A percentile compares a stretch with the other conserved stretches of the same genome.
phyloP scores from a whole-genome alignment of 2,329 filamentous ascomycete species.

The Penicillium expansum region DNA sequence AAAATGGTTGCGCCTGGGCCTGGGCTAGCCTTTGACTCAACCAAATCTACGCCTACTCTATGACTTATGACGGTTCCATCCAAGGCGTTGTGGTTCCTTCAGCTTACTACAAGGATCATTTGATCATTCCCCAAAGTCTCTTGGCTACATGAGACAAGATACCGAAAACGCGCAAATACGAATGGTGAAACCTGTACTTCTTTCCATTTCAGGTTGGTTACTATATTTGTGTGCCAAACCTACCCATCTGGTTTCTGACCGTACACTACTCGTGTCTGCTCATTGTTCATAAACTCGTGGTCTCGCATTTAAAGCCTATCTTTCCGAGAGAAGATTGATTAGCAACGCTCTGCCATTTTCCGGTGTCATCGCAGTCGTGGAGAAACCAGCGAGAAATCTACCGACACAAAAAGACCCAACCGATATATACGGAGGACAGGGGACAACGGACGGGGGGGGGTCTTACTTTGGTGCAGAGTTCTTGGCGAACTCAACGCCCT shows the following conservation, averaged over 20 bases:
- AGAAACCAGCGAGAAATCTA: constrained; percentile 7
- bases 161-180: not conserved
- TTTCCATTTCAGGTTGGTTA: constrained; percentile 17
- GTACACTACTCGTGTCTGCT: constrained; percentile 17
- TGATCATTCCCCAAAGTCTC: not conserved
- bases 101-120: not conserved
- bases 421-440: constrained; percentile 6
- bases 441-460: constrained; percentile 31
- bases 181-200: constrained; percentile 12
- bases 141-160: not conserved
- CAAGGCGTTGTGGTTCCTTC: not conserved
- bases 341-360: constrained; percentile 34
- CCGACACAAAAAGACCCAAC: constrained; percentile 11
- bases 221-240: constrained; percentile 17
- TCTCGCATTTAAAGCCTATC: constrained; percentile 46
- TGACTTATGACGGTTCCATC: not conserved
- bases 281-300: constrained; percentile 28
- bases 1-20: constrained; percentile 6
- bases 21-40: not conserved
- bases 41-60: not conserved
- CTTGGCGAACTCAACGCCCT: constrained; percentile 87
- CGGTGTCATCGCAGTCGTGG: constrained; percentile 8
- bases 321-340: constrained; percentile 37
- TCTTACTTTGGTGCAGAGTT: constrained; percentile 85
- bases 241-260: constrained; percentile 14